phyloP scores from a whole-genome alignment of 495 filamentous ascomycete genomes.

The Chlorociboria aeruginascens region DNA sequence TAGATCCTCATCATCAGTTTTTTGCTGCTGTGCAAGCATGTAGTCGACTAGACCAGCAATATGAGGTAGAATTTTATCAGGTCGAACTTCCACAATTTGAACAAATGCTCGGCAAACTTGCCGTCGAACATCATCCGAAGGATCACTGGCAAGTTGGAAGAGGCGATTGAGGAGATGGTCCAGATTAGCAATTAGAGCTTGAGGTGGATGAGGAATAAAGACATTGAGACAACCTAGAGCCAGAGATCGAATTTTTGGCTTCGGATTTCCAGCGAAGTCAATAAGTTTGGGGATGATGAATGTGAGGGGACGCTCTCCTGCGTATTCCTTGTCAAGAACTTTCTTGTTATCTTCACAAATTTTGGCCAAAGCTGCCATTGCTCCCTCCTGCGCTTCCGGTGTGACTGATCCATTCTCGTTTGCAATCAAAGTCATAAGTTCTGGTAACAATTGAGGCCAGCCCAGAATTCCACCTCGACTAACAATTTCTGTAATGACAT shows the following conservation, averaged over 20 bases:
- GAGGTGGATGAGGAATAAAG: constrained; percentile 72
- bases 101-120: constrained; percentile 91
- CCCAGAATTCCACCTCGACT: constrained; percentile 71
- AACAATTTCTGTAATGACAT: constrained; percentile 90
- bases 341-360: constrained; percentile 94
- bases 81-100: constrained; percentile 79
- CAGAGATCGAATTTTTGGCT: constrained; percentile 61
- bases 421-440: constrained; percentile 62
- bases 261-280: constrained; percentile 63
- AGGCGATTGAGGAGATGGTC: constrained; percentile 71
- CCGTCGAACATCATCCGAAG: constrained; percentile 65
- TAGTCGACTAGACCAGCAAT: constrained; percentile 85
- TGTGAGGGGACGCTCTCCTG: constrained; percentile 73
- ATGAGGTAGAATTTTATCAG: constrained; percentile 81
- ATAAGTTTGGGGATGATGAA: constrained; percentile 88
- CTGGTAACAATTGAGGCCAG: constrained; percentile 82
- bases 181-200: constrained; percentile 62
- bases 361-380: constrained; percentile 84
- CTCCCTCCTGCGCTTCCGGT: constrained; percentile 71
- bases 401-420: constrained; percentile 59
- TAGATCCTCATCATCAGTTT: constrained; percentile 74
- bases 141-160: constrained; percentile 67
- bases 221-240: constrained; percentile 80
- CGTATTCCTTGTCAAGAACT: constrained; percentile 72
- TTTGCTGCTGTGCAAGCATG: constrained; percentile 79